A percentile compares a stretch with the other conserved stretches of the same genome.
phyloP scores from a whole-genome alignment of 441 rosid genomes.

The Gossypium laxum region DNA sequence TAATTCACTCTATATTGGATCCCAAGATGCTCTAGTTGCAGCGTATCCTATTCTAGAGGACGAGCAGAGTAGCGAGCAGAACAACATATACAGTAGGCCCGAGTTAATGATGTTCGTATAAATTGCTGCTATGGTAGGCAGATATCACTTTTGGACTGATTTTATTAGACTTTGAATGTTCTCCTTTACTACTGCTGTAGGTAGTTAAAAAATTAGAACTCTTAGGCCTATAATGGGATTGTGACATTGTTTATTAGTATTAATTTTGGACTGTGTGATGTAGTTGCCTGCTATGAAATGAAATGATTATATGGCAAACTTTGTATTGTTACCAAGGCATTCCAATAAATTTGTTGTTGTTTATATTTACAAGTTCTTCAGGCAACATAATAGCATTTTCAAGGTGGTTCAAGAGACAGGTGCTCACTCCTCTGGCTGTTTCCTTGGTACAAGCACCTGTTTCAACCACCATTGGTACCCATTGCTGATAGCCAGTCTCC shows the following conservation, averaged over 20 bases:
- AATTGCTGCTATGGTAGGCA: neutral
- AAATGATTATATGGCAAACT: neutral
- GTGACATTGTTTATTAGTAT: neutral
- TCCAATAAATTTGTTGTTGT: neutral
- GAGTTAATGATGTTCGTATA: slow-evolving; percentile 72
- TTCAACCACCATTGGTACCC: too few relatives aligned
- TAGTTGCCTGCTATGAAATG: neutral
- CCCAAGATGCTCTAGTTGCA: slow-evolving; percentile 85
- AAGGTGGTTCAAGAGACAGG: too few relatives aligned
- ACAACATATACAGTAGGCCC: slow-evolving; percentile 67
- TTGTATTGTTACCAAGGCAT: neutral
- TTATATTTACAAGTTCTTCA: neutral
- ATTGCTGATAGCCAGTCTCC: too few relatives aligned
- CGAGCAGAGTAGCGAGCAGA: slow-evolving; percentile 63
- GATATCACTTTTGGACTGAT: neutral
- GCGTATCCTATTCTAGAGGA: slow-evolving; percentile 73
- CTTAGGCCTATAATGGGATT: neutral
- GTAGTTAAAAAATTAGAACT: neutral
- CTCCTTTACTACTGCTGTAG: neutral
- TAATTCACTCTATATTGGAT: slow-evolving; percentile 79
- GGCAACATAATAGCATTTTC: neutral
- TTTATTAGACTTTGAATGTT: neutral
- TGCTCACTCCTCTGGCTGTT: too few relatives aligned
- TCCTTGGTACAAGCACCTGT: too few relatives aligned
- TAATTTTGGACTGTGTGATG: neutral